Evolutionary conservation across 1,139 yeast genomes (phyloP).

Genomic region (Sugiyamaella paludigena): DNA sequence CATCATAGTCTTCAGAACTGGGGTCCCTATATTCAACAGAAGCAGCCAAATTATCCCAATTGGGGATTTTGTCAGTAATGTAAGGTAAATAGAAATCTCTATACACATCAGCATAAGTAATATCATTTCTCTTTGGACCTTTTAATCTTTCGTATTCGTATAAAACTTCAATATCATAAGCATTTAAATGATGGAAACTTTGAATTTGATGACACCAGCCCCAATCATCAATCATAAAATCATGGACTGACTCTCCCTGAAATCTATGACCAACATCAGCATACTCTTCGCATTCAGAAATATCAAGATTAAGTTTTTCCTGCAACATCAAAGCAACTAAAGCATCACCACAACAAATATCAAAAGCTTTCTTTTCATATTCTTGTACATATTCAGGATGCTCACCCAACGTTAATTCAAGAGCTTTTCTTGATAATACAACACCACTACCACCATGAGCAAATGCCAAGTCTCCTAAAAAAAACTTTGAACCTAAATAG

Average conservation of each 20-base stretch:
- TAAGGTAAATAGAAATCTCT: constrained; percentile 37
- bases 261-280: constrained; percentile 30
- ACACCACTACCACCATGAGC: constrained; percentile 44
- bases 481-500: constrained; percentile 36
- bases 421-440: constrained; percentile 35
- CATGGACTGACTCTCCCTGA: constrained; percentile 35
- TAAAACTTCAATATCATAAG: constrained; percentile 37
- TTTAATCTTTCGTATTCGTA: constrained; percentile 39
- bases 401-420: constrained; percentile 30
- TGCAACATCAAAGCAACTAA: constrained; percentile 33
- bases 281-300: constrained; percentile 23
- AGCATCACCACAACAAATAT: constrained; percentile 38
- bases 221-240: constrained; percentile 22
- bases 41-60: constrained; percentile 35
- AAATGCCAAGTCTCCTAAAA: constrained; percentile 27
- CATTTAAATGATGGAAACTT: constrained; percentile 38
- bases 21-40: background rate
- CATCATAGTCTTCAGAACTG: background rate
- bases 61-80: constrained; percentile 25
- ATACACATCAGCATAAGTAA: constrained; percentile 36
- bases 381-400: constrained; percentile 28
- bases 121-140: constrained; percentile 29
- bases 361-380: constrained; percentile 30
- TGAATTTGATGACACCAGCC: constrained; percentile 39
- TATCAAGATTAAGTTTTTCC: constrained; percentile 24